These are phyloP conservation scores for Tetrapyrgos nigripes DNA, from an alignment of 1,284 basidiomycete species.

Conservation along the genomic window DNA sequence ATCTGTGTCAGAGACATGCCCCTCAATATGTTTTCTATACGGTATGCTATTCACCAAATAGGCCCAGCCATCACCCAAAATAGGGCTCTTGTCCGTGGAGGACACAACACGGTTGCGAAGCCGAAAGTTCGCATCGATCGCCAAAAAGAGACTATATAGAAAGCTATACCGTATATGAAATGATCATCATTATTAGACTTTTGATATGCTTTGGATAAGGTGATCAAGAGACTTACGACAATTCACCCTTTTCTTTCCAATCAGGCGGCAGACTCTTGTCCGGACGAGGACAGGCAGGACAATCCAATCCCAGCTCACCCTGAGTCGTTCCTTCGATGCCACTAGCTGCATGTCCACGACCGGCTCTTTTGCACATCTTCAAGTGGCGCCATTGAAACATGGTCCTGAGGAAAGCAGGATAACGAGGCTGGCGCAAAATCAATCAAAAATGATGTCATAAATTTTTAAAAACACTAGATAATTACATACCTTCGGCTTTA, in stretches of 20 bases:
- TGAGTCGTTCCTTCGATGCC: conserved; percentile 12
- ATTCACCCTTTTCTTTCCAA: conserved; percentile 17
- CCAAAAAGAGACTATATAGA: conserved; percentile 17
- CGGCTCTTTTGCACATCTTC: conserved; percentile 12
- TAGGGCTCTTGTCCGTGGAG: too few relatives aligned
- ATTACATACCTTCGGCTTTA: not conserved
- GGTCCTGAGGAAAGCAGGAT: too few relatives aligned
- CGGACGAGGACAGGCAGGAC: conserved; percentile 25
- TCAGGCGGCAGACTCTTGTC: conserved; percentile 15
- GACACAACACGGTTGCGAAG: too few relatives aligned
- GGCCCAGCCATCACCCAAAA: too few relatives aligned
- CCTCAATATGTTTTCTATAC: too few relatives aligned
- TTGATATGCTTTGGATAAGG: not conserved
- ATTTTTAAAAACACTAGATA: not conserved
- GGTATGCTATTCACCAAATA: too few relatives aligned
- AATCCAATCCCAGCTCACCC: conserved; percentile 15
- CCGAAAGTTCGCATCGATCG: too few relatives aligned
- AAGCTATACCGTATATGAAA: conserved; percentile 20
- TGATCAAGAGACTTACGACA: not conserved
- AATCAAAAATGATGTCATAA: not conserved
- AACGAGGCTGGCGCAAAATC: conserved; percentile 16
- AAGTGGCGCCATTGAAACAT: conserved; percentile 19
- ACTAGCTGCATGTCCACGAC: conserved; percentile 14
- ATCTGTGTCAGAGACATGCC: too few relatives aligned
- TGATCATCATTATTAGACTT: conserved; percentile 16